Conservation (phyloP, 768 basidiomycete species). For the Leccinum uliginosum region DNA sequence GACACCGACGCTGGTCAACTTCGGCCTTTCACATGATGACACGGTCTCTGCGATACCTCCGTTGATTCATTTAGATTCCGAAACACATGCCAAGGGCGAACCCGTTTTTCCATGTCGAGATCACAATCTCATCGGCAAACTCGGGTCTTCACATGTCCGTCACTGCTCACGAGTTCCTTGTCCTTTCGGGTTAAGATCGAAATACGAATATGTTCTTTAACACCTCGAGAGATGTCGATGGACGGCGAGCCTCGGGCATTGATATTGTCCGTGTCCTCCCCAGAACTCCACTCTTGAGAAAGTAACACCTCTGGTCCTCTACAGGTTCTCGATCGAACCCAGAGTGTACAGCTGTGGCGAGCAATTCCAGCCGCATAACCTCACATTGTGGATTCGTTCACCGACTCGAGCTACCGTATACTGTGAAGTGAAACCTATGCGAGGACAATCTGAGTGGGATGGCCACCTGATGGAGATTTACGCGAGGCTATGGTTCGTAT, state of each 20-base stretch:
- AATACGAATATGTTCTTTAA: conserved; percentile 4
- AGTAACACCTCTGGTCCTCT: not conserved
- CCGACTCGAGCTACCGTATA: not conserved
- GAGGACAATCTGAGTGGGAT: not conserved
- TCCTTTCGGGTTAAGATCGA: conserved; percentile 9
- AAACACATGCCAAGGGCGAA: not conserved
- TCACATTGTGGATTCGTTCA: conserved; percentile 5
- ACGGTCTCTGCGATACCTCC: conserved; percentile 11
- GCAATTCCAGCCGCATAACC: conserved; percentile 10
- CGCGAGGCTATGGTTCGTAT: not conserved
- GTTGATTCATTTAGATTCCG: conserved; percentile 14
- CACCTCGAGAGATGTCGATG: conserved; percentile 15
- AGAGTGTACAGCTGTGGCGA: conserved; percentile 6
- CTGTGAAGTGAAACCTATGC: too few species aligned
- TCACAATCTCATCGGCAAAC: conserved; percentile 8
- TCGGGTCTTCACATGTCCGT: conserved; percentile 6
- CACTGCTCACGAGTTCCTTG: conserved; percentile 10
- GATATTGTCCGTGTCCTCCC: conserved; percentile 3
- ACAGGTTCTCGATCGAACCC: conserved; percentile 10
- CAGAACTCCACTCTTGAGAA: not conserved
- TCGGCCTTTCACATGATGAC: conserved; percentile 21
- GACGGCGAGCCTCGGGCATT: conserved; percentile 17
- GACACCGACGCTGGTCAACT: not conserved
- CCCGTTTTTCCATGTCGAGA: conserved; percentile 12
- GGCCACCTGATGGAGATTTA: not conserved